phyloP scores from a whole-genome alignment of 768 basidiomycete genomes.

The Melanogaster broomeanus region DNA sequence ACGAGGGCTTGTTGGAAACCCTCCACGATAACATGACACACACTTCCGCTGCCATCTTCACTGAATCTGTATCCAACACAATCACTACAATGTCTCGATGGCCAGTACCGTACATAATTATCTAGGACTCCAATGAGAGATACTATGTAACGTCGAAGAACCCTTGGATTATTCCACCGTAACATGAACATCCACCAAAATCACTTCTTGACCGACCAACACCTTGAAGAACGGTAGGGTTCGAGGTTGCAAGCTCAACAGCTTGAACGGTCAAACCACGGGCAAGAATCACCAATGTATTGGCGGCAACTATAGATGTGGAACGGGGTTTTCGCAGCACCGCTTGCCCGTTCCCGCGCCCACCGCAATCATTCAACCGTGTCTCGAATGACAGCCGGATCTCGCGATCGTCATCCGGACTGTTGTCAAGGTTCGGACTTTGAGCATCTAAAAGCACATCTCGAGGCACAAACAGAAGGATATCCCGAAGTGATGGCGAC shows the following conservation, averaged over 20 bases:
- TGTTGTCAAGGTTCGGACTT: not conserved
- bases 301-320: not conserved
- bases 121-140: too few species aligned
- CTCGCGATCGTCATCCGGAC: not conserved
- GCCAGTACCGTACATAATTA: too few species aligned
- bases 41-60: too few species aligned
- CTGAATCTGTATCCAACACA: not conserved
- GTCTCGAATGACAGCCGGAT: not conserved
- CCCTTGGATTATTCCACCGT: too few species aligned
- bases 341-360: not conserved
- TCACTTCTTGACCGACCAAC: not conserved
- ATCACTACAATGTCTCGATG: too few species aligned
- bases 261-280: not conserved
- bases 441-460: not conserved
- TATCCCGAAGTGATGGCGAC: not conserved
- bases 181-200: too few species aligned
- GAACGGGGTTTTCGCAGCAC: not conserved
- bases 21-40: too few species aligned
- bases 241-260: not conserved
- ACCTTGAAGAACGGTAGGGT: not conserved
- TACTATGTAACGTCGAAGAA: too few species aligned
- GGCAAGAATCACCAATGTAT: not conserved
- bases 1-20: conserved; percentile 52
- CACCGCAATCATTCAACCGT: not conserved
- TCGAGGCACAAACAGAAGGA: not conserved